Evolutionary conservation across 108 stramenopile genomes (phyloP).

Genomic region (Skeletonema marinoi): DNA sequence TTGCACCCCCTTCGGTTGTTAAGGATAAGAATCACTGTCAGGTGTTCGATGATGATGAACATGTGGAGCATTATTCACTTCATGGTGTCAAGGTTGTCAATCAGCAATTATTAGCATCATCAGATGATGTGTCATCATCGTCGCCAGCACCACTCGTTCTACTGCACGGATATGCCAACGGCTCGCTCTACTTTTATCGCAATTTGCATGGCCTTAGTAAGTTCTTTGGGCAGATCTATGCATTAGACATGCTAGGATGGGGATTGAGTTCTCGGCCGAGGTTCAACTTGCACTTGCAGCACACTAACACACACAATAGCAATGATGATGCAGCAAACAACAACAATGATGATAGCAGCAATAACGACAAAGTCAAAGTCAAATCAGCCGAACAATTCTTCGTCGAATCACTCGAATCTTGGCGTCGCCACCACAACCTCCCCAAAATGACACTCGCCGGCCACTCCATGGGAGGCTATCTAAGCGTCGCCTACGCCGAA

Average conservation of each 20-base stretch:
- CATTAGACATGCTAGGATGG: constrained; percentile 89
- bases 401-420: constrained; percentile 83
- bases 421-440: constrained; percentile 72
- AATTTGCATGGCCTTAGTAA: constrained; percentile 70
- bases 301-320: too few species aligned
- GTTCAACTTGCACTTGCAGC: constrained; percentile 25
- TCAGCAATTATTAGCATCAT: background rate
- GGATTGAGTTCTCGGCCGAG: constrained; percentile 80
- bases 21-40: background rate
- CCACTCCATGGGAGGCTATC: constrained; percentile 91
- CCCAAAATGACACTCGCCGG: constrained; percentile 81
- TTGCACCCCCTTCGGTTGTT: constrained; percentile 8
- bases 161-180: constrained; percentile 92
- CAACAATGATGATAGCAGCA: background rate
- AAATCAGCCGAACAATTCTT: constrained; percentile 71
- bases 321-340: background rate
- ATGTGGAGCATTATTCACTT: constrained; percentile 2
- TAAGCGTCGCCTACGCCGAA: constrained; percentile 88
- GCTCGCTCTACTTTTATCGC: constrained; percentile 86
- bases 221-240: constrained; percentile 66
- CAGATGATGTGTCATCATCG: background rate
- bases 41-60: background rate
- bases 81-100: constrained; percentile 27
- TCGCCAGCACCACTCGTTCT: constrained; percentile 72
- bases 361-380: constrained; percentile 1